phyloP scores from a whole-genome alignment of 306 rosid species.

The Acmispon strigosus region DNA sequence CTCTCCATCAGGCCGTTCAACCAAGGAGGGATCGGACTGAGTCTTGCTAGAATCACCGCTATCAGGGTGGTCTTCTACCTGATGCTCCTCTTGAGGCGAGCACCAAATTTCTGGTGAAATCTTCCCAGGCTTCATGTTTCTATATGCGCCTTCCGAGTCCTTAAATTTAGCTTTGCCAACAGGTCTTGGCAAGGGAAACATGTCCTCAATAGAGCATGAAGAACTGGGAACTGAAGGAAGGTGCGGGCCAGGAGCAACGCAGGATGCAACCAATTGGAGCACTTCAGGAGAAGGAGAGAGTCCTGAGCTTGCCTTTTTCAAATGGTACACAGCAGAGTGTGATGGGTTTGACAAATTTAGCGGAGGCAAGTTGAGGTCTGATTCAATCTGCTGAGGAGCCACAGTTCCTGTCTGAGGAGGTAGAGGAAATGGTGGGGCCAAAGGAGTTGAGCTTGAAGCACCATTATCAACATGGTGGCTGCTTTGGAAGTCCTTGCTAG shows the following conservation, averaged over 20 bases:
- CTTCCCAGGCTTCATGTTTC: slow-evolving; percentile 31
- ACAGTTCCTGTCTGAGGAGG: slow-evolving; percentile 40
- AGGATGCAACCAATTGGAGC: slow-evolving; percentile 83
- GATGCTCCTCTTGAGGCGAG: slow-evolving; percentile 30
- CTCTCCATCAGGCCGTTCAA: slow-evolving; percentile 43
- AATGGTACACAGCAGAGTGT: slow-evolving; percentile 32
- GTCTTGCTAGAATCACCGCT: slow-evolving; percentile 93
- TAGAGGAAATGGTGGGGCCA: slow-evolving; percentile 49
- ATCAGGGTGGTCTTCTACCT: slow-evolving; percentile 31
- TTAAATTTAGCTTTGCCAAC: slow-evolving; percentile 40
- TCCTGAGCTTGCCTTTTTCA: slow-evolving; percentile 42
- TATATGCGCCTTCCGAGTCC: slow-evolving; percentile 40
- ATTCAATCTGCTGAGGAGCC: slow-evolving; percentile 42
- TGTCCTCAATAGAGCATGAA: slow-evolving; percentile 42
- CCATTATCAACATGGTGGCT: slow-evolving; percentile 34
- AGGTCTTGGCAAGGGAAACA: slow-evolving; percentile 56
- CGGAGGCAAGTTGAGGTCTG: slow-evolving; percentile 52
- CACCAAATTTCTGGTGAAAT: slow-evolving; percentile 28
- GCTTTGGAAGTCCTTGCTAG: slow-evolving; percentile 39
- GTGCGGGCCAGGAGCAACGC: slow-evolving; percentile 55
- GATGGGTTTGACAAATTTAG: slow-evolving; percentile 35
- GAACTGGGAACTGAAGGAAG: slow-evolving; percentile 39
- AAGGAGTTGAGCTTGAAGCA: slow-evolving; percentile 61
- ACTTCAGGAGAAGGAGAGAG: slow-evolving; percentile 91
- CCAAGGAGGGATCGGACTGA: slow-evolving; percentile 64